phyloP scores from a whole-genome alignment of 169 alveolate species.

The Babesia ovata region DNA sequence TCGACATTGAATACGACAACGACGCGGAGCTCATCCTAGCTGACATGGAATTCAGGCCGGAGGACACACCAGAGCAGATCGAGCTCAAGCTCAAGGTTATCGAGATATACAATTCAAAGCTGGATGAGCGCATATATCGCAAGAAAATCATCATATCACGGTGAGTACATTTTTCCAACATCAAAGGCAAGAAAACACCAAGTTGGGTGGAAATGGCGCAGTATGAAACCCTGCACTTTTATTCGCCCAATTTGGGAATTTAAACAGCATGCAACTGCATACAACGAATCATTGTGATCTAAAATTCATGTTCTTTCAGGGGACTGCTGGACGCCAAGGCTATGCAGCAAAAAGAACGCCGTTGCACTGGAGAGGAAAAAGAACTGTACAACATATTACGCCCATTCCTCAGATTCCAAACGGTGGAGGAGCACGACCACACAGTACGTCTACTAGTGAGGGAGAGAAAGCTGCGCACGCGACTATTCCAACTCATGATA shows the following conservation, averaged over 20 bases:
- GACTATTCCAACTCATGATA: conserved; percentile 83
- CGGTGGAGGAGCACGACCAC: conserved; percentile 88
- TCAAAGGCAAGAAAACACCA: neutral
- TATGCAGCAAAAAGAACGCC: conserved; percentile 87
- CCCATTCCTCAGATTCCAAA: conserved; percentile 86
- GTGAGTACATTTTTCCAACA: conserved; percentile 15
- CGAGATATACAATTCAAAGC: conserved; percentile 88
- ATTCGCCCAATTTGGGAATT: neutral
- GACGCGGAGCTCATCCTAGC: conserved; percentile 97
- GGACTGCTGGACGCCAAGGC: conserved; percentile 87
- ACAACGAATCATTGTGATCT: neutral
- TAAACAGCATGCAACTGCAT: neutral
- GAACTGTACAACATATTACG: conserved; percentile 85
- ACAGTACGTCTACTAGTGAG: conserved; percentile 83
- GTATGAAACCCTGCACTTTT: neutral
- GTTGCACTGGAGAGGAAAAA: conserved; percentile 87
- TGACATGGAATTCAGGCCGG: conserved; percentile 94
- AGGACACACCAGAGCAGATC: conserved; percentile 83
- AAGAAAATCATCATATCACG: conserved; percentile 82
- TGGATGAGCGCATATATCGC: conserved; percentile 88
- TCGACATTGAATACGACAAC: conserved; percentile 96
- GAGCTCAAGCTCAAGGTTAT: conserved; percentile 81
- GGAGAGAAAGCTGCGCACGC: conserved; percentile 84
- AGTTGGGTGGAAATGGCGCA: too few relatives aligned
- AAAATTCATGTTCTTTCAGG: conserved; percentile 26